These are phyloP conservation scores for Neopestalotiopsis sp. DNA, from an alignment of 2,329 filamentous ascomycete genomes.

Conservation along the genomic window DNA sequence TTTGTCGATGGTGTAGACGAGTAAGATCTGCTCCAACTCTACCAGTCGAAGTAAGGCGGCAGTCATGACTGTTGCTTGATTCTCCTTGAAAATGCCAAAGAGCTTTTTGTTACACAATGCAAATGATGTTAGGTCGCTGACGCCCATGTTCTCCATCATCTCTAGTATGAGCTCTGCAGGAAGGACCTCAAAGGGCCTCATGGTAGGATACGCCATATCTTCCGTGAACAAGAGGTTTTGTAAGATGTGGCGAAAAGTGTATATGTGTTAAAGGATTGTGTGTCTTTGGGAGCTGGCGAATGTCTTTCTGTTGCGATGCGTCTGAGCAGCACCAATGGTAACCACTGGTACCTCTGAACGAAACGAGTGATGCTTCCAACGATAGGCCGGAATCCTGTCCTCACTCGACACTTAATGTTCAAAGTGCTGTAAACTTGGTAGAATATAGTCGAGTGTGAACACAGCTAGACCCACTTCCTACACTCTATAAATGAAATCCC, in stretches of 20 bases:
- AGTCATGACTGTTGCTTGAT: conserved; percentile 49
- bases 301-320: not conserved
- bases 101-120: conserved; percentile 45
- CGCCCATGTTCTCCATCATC: conserved; percentile 51
- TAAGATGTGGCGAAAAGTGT: not conserved
- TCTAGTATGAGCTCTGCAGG: conserved; percentile 56
- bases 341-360: not conserved
- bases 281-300: not conserved
- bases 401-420: not conserved
- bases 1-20: conserved; percentile 49
- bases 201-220: not conserved
- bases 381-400: no score
- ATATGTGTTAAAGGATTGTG: not conserved
- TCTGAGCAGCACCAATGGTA: not conserved
- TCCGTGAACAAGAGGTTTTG: not conserved
- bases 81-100: conserved; percentile 44
- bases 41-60: conserved; percentile 47
- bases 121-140: conserved; percentile 46
- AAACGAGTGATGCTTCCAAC: no score
- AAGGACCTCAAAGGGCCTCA: conserved; percentile 34
- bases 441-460: not conserved
- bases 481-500: not conserved
- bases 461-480: not conserved
- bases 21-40: conserved; percentile 51
- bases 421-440: not conserved